phyloP scores from a whole-genome alignment of 2,329 filamentous ascomycete species.

The Elsinoe fawcettii region DNA sequence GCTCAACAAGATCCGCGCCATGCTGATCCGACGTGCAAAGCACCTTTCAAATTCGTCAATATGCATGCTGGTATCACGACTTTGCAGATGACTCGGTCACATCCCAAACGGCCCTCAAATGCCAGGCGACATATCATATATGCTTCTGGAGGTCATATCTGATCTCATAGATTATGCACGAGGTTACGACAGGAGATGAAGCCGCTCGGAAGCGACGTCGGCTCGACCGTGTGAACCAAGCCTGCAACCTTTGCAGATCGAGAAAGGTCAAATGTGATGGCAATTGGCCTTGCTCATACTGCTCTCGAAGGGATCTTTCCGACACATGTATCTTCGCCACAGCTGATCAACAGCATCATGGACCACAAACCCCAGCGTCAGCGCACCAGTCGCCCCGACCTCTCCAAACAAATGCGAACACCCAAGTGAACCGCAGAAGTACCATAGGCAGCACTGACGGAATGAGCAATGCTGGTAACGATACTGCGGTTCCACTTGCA shows the following conservation, averaged over 20 bases:
- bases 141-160: neutral
- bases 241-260: constrained; percentile 39
- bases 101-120: neutral
- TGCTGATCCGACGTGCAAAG: neutral
- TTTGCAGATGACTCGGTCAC: neutral
- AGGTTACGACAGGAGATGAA: neutral
- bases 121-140: neutral
- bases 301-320: constrained; percentile 34
- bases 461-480: constrained; percentile 18
- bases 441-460: neutral
- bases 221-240: constrained; percentile 25
- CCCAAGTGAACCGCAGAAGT: neutral
- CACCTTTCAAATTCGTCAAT: neutral
- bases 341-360: neutral
- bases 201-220: neutral
- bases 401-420: neutral
- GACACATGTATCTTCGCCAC: constrained; percentile 33
- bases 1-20: neutral
- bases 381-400: neutral
- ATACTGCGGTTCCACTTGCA: constrained; percentile 37
- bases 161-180: neutral
- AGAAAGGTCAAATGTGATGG: constrained; percentile 48
- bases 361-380: neutral
- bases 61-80: neutral
- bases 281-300: constrained; percentile 44